A percentile compares a stretch with the other conserved stretches of the same genome.
These are phyloP conservation scores for Discostella stelligeroides DNA, from an alignment of 108 stramenopile species.

Conservation along the genomic window DNA sequence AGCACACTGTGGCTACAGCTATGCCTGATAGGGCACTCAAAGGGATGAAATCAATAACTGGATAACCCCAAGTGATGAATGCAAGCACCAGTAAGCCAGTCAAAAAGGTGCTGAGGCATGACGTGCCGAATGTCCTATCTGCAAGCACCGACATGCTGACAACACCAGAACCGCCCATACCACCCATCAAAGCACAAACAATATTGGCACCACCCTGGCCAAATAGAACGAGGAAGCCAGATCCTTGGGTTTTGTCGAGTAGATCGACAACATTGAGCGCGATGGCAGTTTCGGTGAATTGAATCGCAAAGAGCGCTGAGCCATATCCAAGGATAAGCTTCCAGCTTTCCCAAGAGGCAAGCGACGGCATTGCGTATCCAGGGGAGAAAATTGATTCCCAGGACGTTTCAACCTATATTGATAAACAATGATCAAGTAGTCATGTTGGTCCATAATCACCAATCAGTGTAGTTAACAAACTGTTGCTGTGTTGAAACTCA, in stretches of 20 bases:
- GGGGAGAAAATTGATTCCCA: conserved; percentile 31
- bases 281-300: conserved; percentile 48
- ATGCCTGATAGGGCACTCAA: conserved; percentile 46
- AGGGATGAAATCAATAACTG: conserved; percentile 49
- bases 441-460: neutral
- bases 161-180: conserved; percentile 50
- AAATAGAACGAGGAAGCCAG: conserved; percentile 40
- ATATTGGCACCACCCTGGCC: conserved; percentile 48
- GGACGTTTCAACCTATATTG: conserved; percentile 23
- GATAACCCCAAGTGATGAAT: conserved; percentile 41
- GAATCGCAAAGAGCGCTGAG: conserved; percentile 38
- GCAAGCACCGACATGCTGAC: conserved; percentile 41
- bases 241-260: conserved; percentile 42
- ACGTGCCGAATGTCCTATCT: conserved; percentile 49
- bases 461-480: too few relatives aligned
- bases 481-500: conserved; percentile 9
- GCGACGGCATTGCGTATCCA: conserved; percentile 33
- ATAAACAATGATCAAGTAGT: neutral
- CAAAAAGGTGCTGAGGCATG: conserved; percentile 45
- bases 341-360: conserved; percentile 44
- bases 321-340: conserved; percentile 45
- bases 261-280: conserved; percentile 49
- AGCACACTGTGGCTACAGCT: conserved; percentile 32
- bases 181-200: conserved; percentile 43
- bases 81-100: conserved; percentile 32